Conservation (phyloP, 2,329 filamentous ascomycete genomes). For the Ceratocystis colombiana region DNA sequence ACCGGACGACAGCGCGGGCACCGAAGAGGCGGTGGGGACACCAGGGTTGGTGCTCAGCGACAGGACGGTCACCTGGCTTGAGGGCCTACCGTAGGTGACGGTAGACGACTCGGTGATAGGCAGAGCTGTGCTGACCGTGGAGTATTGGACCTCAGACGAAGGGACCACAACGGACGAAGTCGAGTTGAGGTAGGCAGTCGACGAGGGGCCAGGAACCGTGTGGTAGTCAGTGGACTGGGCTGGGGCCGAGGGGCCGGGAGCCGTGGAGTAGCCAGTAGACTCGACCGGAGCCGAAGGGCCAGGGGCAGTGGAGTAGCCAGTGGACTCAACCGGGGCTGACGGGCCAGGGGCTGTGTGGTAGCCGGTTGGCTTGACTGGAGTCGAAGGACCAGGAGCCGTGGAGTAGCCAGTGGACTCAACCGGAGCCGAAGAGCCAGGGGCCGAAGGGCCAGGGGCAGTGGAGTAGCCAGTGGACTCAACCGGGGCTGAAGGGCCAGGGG, state of each 20-base stretch:
- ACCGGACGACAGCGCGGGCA: not conserved
- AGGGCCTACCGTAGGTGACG: not conserved
- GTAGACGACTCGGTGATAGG: slow-evolving; percentile 9
- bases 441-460: not conserved
- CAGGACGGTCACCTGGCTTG: slow-evolving; percentile 11
- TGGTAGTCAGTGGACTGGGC: not conserved
- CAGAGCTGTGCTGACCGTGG: slow-evolving; percentile 10
- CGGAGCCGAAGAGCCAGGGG: not conserved
- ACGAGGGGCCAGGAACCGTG: not conserved
- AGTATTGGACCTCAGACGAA: not conserved
- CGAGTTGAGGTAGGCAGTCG: slow-evolving; percentile 6
- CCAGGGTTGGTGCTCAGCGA: slow-evolving; percentile 15
- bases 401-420: not conserved
- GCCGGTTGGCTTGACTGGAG: not conserved
- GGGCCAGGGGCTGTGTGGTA: slow-evolving; percentile 4
- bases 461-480: not conserved
- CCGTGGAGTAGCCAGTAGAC: slow-evolving; percentile 9
- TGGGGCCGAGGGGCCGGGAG: not conserved
- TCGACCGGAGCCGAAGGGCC: not conserved
- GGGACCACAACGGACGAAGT: not conserved
- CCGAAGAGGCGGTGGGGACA: not conserved
- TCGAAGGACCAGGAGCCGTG: not conserved
- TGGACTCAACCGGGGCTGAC: not conserved
- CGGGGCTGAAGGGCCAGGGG: not conserved
- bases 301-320: not conserved